These are phyloP conservation scores for Fusarium duplospermum DNA, from an alignment of 2,329 filamentous ascomycete species.

Conservation along the genomic window DNA sequence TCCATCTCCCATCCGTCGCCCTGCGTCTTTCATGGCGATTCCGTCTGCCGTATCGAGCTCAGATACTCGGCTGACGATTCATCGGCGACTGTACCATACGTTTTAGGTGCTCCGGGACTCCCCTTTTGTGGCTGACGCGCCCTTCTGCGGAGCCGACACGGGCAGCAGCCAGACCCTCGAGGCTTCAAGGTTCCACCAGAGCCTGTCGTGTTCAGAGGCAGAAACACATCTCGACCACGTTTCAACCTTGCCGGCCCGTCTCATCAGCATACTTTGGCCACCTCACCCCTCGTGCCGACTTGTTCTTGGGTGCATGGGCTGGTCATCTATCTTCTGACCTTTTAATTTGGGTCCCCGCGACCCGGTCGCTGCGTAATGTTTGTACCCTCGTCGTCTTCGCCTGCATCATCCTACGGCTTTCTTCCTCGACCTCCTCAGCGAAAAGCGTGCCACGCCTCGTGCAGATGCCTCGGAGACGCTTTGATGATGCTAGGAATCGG, in stretches of 20 bases:
- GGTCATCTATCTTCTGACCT: constrained; percentile 12
- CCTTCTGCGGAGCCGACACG: constrained; percentile 16
- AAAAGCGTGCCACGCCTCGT: not conserved
- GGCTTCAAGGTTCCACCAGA: constrained; percentile 31
- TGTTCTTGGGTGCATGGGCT: constrained; percentile 35
- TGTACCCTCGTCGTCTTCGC: constrained; percentile 10
- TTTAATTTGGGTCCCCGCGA: constrained; percentile 28
- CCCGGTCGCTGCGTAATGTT: constrained; percentile 40
- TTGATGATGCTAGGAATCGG: not conserved
- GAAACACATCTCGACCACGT: constrained; percentile 12
- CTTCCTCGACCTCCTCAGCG: not conserved
- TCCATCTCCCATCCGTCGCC: constrained; percentile 9
- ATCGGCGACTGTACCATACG: not conserved
- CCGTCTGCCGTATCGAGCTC: not conserved
- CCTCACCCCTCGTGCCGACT: constrained; percentile 5
- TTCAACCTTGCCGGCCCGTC: not conserved
- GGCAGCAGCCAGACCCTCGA: constrained; percentile 15
- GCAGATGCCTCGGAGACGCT: not conserved
- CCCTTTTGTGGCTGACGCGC: constrained; percentile 19
- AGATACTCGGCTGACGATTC: not conserved
- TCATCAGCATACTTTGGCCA: not conserved
- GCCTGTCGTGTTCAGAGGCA: constrained; percentile 28
- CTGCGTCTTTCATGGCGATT: not conserved
- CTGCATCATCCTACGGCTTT: not conserved
- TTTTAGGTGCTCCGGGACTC: not conserved